Conservation (phyloP, 2,329 filamentous ascomycete species). For the Fusarium scirpi region DNA sequence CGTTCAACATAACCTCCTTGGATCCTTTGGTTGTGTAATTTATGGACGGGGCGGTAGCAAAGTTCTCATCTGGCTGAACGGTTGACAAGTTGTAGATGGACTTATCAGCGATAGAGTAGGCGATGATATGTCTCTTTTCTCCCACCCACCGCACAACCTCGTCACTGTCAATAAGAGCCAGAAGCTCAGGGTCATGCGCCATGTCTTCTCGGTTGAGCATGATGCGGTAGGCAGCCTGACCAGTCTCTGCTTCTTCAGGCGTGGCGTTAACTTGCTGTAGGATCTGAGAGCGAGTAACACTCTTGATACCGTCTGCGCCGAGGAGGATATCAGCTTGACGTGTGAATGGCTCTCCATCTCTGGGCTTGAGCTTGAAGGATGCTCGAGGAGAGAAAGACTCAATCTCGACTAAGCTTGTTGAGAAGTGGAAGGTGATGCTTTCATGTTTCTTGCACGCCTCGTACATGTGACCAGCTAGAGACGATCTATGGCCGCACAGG, state of each 20-base stretch:
- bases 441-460: slow-evolving; percentile 74
- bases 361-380: slow-evolving; percentile 37
- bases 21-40: slow-evolving; percentile 73
- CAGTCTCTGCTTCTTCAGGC: slow-evolving; percentile 60
- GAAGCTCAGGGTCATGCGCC: slow-evolving; percentile 73
- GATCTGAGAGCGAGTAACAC: slow-evolving; percentile 60
- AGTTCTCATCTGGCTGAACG: slow-evolving; percentile 70
- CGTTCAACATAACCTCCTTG: slow-evolving; percentile 69
- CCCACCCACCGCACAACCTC: slow-evolving; percentile 73
- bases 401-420: slow-evolving; percentile 46
- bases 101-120: slow-evolving; percentile 72
- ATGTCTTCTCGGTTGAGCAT: slow-evolving; percentile 68
- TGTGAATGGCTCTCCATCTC: slow-evolving; percentile 28
- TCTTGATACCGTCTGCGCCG: slow-evolving; percentile 67
- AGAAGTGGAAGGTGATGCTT: slow-evolving; percentile 76
- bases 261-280: slow-evolving; percentile 64
- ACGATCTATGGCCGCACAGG: slow-evolving; percentile 82
- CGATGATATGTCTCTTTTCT: slow-evolving; percentile 74
- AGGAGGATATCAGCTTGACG: slow-evolving; percentile 62
- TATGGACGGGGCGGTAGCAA: slow-evolving; percentile 59
- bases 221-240: slow-evolving; percentile 67
- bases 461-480: slow-evolving; percentile 76
- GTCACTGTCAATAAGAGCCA: slow-evolving; percentile 68
- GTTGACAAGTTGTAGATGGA: slow-evolving; percentile 76
- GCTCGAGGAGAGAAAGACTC: slow-evolving; percentile 40